Percentiles rank a stretch among this genome's conserved stretches.
Conservation (phyloP, 2,329 filamentous ascomycete species). For the Simplicillium aogashimaense region DNA sequence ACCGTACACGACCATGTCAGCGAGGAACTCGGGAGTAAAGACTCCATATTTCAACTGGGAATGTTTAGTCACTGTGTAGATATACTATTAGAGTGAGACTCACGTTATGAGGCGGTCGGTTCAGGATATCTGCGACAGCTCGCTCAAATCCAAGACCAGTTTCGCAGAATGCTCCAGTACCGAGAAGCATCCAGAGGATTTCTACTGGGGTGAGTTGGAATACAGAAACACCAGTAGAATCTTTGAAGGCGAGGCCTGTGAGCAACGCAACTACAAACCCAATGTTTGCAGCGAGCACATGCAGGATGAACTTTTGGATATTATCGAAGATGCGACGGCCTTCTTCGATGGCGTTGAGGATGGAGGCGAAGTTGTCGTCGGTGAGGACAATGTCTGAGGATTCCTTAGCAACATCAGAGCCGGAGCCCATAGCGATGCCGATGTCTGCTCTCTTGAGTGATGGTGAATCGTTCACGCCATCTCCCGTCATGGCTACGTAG, state of each 20-base stretch:
- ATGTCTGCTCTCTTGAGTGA: slow-evolving; percentile 58
- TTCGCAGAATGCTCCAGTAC: slow-evolving; percentile 60
- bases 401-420: slow-evolving; percentile 61
- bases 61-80: background rate
- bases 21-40: slow-evolving; percentile 53
- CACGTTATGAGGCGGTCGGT: slow-evolving; percentile 52
- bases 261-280: slow-evolving; percentile 57
- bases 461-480: slow-evolving; percentile 61
- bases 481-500: slow-evolving; percentile 61
- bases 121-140: slow-evolving; percentile 56
- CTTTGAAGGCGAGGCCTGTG: slow-evolving; percentile 60
- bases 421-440: slow-evolving; percentile 61
- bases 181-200: slow-evolving; percentile 68
- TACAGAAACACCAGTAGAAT: slow-evolving; percentile 50
- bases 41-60: slow-evolving; percentile 37
- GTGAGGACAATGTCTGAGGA: slow-evolving; percentile 56
- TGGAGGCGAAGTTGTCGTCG: slow-evolving; percentile 53
- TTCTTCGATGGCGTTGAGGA: slow-evolving; percentile 44
- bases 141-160: slow-evolving; percentile 64
- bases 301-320: slow-evolving; percentile 61
- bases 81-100: slow-evolving; percentile 8
- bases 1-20: slow-evolving; percentile 55
- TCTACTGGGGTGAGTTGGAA: slow-evolving; percentile 62
- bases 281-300: slow-evolving; percentile 56
- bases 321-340: slow-evolving; percentile 61